Evolutionary conservation across 2,329 filamentous ascomycete genomes (phyloP).

Genomic region (Cladosporium colombiae): DNA sequence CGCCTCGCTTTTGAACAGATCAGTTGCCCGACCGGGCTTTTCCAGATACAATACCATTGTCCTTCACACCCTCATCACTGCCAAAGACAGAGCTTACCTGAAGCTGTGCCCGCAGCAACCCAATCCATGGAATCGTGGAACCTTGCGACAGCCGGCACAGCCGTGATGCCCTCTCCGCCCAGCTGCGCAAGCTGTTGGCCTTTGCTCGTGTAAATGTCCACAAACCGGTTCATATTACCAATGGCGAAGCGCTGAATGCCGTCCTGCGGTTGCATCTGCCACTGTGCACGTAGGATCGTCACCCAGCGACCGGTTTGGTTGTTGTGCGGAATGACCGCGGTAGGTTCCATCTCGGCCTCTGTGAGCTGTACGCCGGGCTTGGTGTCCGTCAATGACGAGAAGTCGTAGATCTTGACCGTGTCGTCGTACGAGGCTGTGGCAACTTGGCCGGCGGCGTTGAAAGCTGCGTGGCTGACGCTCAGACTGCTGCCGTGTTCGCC

Average conservation of each 20-base stretch:
- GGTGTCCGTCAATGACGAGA: constrained; percentile 66
- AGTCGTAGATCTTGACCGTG: constrained; percentile 88
- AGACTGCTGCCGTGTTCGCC: constrained; percentile 80
- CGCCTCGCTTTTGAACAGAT: background rate
- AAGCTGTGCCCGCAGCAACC: constrained; percentile 89
- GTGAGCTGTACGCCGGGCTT: constrained; percentile 73
- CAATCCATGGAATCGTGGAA: constrained; percentile 87
- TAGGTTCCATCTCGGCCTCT: constrained; percentile 67
- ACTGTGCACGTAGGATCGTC: constrained; percentile 82
- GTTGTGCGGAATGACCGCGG: constrained; percentile 74
- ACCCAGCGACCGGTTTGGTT: constrained; percentile 97
- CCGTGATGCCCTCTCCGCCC: constrained; percentile 86
- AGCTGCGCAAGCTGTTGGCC: constrained; percentile 88
- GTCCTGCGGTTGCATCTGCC: constrained; percentile 78
- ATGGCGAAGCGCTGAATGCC: constrained; percentile 86
- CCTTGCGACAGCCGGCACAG: constrained; percentile 87
- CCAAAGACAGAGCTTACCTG: constrained; percentile 91
- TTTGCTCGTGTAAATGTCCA: constrained; percentile 80
- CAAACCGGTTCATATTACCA: constrained; percentile 88
- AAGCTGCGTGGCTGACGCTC: constrained; percentile 90
- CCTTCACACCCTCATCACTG: background rate
- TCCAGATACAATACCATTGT: background rate
- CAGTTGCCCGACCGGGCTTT: background rate
- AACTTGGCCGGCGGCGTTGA: constrained; percentile 79
- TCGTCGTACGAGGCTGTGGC: constrained; percentile 95